phyloP scores from a whole-genome alignment of 2,329 filamentous ascomycete genomes.

The Aspergillus sp. region DNA sequence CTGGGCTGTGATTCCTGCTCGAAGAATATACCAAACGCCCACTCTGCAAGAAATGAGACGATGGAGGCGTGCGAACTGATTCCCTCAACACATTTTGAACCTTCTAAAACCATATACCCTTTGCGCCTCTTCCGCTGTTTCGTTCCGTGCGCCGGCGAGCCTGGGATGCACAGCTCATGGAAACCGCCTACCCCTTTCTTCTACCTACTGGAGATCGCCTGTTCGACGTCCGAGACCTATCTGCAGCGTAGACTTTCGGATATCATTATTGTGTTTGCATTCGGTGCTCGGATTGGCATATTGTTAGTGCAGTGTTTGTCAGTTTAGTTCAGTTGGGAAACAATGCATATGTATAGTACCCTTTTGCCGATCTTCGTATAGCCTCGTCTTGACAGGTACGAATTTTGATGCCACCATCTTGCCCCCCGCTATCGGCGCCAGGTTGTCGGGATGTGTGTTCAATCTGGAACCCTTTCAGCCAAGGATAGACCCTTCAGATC shows the following conservation, averaged over 20 bases:
- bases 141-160: conserved; percentile 22
- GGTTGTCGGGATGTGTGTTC: neutral
- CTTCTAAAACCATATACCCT: conserved; percentile 31
- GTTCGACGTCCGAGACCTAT: conserved; percentile 34
- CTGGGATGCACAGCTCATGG: conserved; percentile 10
- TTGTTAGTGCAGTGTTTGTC: conserved; percentile 15
- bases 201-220: conserved; percentile 24
- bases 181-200: conserved; percentile 6
- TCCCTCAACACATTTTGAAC: conserved; percentile 19
- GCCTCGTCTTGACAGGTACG: neutral
- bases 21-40: neutral
- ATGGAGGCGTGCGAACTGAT: conserved; percentile 7
- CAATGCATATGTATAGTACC: conserved; percentile 19
- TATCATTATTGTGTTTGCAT: conserved; percentile 15
- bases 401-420: neutral
- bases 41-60: conserved; percentile 5
- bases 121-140: conserved; percentile 20
- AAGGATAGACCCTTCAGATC: neutral
- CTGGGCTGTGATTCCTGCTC: conserved; percentile 7
- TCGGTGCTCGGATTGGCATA: conserved; percentile 15
- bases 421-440: neutral
- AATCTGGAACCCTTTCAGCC: neutral
- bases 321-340: conserved; percentile 17
- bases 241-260: conserved; percentile 29
- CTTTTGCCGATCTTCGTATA: neutral